Base-by-base conservation (phyloP, 2,329 filamentous ascomycete species). In the Karstenula rhodostoma region DNA sequence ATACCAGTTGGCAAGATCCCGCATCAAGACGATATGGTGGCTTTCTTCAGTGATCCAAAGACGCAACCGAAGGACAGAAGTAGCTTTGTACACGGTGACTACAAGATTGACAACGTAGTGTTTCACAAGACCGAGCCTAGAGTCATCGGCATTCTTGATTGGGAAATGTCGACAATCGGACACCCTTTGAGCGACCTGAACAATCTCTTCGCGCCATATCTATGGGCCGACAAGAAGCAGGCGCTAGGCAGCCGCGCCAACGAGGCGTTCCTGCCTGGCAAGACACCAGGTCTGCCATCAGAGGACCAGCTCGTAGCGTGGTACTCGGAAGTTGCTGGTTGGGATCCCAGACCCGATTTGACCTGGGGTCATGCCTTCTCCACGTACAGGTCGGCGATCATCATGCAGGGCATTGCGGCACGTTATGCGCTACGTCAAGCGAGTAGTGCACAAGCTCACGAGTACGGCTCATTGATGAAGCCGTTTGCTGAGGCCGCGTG, bases 101-200 rank as follows among this genome's bases (percentile, higher is more conserved):
- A 94, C 83, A 99, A 98, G 83, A 96, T 84, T 57, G 82, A 84
- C 65, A 84, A 83, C 58, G 73, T 84, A 29, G 81, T 83, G 51
- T 99, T 96, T 77, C 92, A 97, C 81, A 91, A 91, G 80, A 94
- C 91, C 0, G 90, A 94, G 77, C 88, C 94, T 6, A 84, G 89
- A 56, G 94, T 98, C 13, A 94, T 98, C 78, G 95, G 94, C 4
- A 93, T 98, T 57, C 81, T 98, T 6, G 95, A 99, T 86, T 90
- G 78, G 75, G 95, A 98, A 82, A 97, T 99, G 93, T 93, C 93
- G 37, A 98, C 95, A 0, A 89, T 97, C 57, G 95, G 95, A n/a
- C 94, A 99, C 77, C 95, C 95, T 1, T 86, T 98, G 23, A 94
- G 91, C 6, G 95, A 99, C 76, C 82, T 98, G 43, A 89, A 89